phyloP scores from a whole-genome alignment of 306 rosid genomes.

The Inga laurina region DNA sequence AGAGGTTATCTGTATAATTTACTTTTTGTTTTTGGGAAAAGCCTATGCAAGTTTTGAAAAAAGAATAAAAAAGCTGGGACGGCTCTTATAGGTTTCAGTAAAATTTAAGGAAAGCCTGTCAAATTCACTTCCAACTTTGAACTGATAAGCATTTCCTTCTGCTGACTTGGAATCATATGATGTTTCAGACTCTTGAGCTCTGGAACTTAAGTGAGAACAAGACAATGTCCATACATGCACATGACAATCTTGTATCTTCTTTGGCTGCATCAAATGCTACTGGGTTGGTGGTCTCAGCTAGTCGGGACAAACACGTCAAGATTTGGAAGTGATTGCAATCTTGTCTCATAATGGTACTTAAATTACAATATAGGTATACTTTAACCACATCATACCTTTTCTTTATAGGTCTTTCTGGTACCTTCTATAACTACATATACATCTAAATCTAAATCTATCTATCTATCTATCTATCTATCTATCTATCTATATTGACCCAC shows the following conservation, averaged over 20 bases:
- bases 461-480: neutral
- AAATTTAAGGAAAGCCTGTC: neutral
- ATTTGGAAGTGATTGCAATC: conserved; percentile 62
- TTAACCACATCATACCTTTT: conserved; percentile 12
- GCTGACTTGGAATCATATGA: conserved; percentile 19
- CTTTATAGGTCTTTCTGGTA: conserved; percentile 16
- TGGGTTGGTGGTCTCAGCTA: conserved; percentile 29
- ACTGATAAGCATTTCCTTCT: neutral
- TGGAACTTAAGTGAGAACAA: conserved; percentile 68
- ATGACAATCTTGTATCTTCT: conserved; percentile 60
- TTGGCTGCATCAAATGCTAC: conserved; percentile 59
- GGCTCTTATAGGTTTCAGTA: neutral
- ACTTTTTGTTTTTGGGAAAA: neutral
- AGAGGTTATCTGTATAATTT: neutral
- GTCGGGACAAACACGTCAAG: conserved; percentile 69
- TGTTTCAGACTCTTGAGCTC: conserved; percentile 59
- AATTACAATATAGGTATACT: conserved; percentile 9
- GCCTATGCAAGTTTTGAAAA: neutral
- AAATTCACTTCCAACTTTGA: neutral
- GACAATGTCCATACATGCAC: conserved; percentile 54
- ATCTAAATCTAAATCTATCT: neutral
- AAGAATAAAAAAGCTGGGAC: neutral
- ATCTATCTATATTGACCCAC: neutral
- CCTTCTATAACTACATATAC: neutral
- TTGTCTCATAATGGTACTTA: neutral